Evolutionary conservation across 345 rosid genomes (phyloP), one percentile per base, ranked within the genome.

Genomic region (Salix udensis): DNA sequence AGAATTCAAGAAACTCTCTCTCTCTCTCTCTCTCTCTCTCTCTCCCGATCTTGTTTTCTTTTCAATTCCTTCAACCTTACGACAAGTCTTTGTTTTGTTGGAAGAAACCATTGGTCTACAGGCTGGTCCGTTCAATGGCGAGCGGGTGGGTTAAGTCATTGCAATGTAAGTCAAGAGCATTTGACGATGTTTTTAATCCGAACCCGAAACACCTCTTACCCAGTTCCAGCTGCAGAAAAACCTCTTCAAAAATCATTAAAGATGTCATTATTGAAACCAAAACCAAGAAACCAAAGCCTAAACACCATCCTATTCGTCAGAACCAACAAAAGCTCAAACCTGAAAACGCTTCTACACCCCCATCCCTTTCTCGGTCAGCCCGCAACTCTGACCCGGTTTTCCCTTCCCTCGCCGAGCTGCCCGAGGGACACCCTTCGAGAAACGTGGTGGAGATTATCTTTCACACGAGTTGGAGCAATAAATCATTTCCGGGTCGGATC

Each of bases 391-490:
- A 91, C 71, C 78, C 90, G 28, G 77, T 86, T 24, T 80, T 83
- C 19, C 97, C 97, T 30, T 85, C 97, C 0, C 82, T 95, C 21
- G 89, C 88, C 21, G 97, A 96, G 86, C 90, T 96, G 0, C 86
- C 90, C 12, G 91, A 87, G 40, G 99, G 98, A 31, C 98, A 96
- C 75, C 94, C 92, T 70, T 93, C 97, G 0, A 89, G 99, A 37
- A 93, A 92, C 48, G 99, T 96, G 52, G 97, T 96, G 69, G 97
- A 96, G 83, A 96, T 96, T 52, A 96, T 96, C 31, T 96, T 96
- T 76, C 96, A 91, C 74, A 88, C 99, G 30, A 91, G 99, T 65
- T 96, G 99, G 99, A 85, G 91, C 34, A 91, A 89, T 65, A 89
- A 86, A 81, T 77, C 90, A 12, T 96, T 96, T 77, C 40, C 91